These are phyloP conservation scores for Rhodotorula paludigena DNA, from an alignment of 768 basidiomycete genomes.

Conservation along the genomic window DNA sequence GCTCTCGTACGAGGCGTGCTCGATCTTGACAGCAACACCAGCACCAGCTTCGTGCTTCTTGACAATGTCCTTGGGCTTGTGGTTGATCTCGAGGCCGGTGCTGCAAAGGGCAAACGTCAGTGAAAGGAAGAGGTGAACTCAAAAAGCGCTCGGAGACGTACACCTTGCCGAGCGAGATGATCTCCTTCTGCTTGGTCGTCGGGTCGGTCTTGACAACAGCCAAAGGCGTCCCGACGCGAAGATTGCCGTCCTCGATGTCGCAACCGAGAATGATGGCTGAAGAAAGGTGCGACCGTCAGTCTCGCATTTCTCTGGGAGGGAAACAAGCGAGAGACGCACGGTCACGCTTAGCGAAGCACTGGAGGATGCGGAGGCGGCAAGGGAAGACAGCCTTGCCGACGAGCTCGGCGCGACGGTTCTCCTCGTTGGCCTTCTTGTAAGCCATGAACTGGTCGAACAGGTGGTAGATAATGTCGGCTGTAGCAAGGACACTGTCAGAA, in stretches of 20 bases:
- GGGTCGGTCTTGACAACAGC: constrained; percentile 92
- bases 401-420: constrained; percentile 85
- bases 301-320: too few relatives aligned
- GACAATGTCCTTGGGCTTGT: constrained; percentile 79
- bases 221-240: constrained; percentile 87
- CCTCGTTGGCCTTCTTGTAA: constrained; percentile 84
- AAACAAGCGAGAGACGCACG: constrained; percentile 45
- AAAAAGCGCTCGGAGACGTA: constrained; percentile 50
- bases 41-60: constrained; percentile 93
- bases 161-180: constrained; percentile 91
- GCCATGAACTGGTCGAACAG: constrained; percentile 92
- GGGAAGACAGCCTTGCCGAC: constrained; percentile 97
- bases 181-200: constrained; percentile 78
- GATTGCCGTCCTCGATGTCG: constrained; percentile 85
- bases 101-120: constrained; percentile 50
- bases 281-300: neutral
- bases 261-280: constrained; percentile 78
- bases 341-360: constrained; percentile 93
- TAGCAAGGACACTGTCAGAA: too few relatives aligned
- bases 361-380: constrained; percentile 82
- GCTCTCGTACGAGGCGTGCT: constrained; percentile 91
- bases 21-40: constrained; percentile 97
- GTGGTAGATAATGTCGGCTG: constrained; percentile 98
- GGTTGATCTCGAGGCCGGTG: constrained; percentile 95
- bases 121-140: neutral